Conservation (phyloP, 306 rosid genomes). For the Sicyos edulis region DNA sequence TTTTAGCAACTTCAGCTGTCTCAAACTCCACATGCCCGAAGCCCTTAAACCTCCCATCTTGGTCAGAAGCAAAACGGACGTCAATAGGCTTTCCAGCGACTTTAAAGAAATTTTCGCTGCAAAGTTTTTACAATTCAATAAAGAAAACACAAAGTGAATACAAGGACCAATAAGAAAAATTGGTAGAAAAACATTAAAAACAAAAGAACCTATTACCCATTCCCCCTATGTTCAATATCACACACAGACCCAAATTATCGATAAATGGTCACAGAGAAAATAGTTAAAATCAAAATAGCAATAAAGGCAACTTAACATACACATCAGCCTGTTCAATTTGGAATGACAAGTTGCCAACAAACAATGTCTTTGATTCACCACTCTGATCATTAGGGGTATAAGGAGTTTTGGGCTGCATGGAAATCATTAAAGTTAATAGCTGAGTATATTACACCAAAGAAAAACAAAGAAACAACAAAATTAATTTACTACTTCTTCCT, state of each 20-base stretch:
- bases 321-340: conserved; percentile 43
- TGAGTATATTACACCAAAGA: background rate
- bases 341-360: conserved; percentile 63
- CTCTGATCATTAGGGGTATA: conserved; percentile 25
- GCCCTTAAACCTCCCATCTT: conserved; percentile 53
- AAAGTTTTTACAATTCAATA: background rate
- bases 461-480: background rate
- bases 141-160: background rate
- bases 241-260: background rate
- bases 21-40: conserved; percentile 85
- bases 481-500: conserved; percentile 41
- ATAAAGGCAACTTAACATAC: conserved; percentile 34
- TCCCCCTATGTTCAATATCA: background rate
- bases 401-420: conserved; percentile 63
- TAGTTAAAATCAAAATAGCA: background rate
- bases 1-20: conserved; percentile 48
- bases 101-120: conserved; percentile 66
- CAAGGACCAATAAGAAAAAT: background rate
- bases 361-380: conserved; percentile 47
- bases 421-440: background rate
- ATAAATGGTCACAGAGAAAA: background rate
- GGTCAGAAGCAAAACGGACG: conserved; percentile 48
- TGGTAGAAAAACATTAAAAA: background rate
- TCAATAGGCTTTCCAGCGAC: conserved; percentile 60
- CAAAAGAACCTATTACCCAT: background rate